phyloP scores from a whole-genome alignment of 75 land plant genomes.

The Pinus albicaulis region DNA sequence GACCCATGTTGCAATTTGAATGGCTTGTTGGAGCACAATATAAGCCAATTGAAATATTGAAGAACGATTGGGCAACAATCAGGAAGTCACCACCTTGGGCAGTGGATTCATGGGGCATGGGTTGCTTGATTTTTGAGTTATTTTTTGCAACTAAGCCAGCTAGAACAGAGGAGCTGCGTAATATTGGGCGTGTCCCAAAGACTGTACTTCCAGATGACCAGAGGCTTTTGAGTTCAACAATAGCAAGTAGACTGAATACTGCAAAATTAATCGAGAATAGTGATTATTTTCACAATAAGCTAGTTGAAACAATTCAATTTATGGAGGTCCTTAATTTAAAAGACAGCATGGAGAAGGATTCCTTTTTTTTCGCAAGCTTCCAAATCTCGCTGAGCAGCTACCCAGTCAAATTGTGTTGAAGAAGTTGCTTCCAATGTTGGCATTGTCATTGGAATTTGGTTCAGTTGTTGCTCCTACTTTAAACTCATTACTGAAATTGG shows the following conservation, averaged over 20 bases:
- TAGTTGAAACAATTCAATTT: slow-evolving; percentile 97
- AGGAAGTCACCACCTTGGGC: slow-evolving; percentile 98
- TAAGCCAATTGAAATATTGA: slow-evolving; percentile 81
- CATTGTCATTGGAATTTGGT: slow-evolving; percentile 97
- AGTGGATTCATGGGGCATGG: slow-evolving; percentile 99
- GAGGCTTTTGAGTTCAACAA: slow-evolving; percentile 85
- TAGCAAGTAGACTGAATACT: slow-evolving; percentile 84
- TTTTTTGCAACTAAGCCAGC: slow-evolving; percentile 72
- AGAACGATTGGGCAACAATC: slow-evolving; percentile 84
- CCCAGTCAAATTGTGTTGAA: slow-evolving; percentile 95
- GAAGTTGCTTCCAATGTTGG: slow-evolving; percentile 95
- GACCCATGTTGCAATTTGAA: slow-evolving; percentile 95
- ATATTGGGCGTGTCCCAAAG: slow-evolving; percentile 91
- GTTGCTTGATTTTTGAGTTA: slow-evolving; percentile 94
- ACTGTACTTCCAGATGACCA: slow-evolving; percentile 99
- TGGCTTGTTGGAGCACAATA: slow-evolving; percentile 95
- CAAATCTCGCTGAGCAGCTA: slow-evolving; percentile 92
- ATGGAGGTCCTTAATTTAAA: slow-evolving; percentile 96
- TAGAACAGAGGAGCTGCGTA: slow-evolving; percentile 89
- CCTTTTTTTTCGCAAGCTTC: slow-evolving; percentile 96
- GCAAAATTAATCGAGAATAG: slow-evolving; percentile 94
- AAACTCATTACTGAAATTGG: slow-evolving; percentile 88
- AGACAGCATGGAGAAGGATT: slow-evolving; percentile 97
- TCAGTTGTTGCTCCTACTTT: slow-evolving; percentile 97
- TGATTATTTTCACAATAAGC: slow-evolving; percentile 97